Conservation (phyloP, 225 moss, liverwort and hornwort species). For the Straminergon stramineum region DNA sequence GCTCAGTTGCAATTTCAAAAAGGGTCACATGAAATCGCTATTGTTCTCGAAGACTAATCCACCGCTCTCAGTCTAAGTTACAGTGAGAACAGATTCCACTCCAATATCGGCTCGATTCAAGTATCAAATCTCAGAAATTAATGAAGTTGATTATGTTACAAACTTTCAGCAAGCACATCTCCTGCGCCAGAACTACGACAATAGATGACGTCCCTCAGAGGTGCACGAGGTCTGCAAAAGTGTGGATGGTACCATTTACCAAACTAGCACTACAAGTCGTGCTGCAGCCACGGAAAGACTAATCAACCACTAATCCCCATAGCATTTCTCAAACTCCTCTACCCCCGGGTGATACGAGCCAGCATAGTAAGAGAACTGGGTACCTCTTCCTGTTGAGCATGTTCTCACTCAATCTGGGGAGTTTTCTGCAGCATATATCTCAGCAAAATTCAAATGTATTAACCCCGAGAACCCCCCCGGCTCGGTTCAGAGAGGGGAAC, state of each 20-base stretch:
- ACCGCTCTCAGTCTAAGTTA: neutral
- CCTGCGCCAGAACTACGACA: neutral
- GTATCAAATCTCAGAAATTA: conserved; percentile 9
- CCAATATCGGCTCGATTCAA: neutral
- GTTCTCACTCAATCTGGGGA: neutral
- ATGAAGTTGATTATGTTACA: conserved; percentile 20
- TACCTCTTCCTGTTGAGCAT: neutral
- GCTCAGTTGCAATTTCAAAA: conserved; percentile 1
- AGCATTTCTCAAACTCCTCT: neutral
- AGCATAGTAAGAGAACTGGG: neutral
- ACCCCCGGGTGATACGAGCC: neutral
- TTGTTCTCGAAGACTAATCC: neutral
- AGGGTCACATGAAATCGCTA: neutral
- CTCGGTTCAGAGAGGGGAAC: neutral
- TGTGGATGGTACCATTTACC: neutral
- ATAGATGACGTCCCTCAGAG: neutral
- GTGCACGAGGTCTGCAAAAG: conserved; percentile 6
- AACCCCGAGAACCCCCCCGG: neutral
- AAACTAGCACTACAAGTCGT: conserved; percentile 9
- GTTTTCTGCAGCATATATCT: conserved; percentile 7
- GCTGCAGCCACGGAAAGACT: conserved; percentile 1
- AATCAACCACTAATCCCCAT: neutral
- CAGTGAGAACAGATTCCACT: neutral
- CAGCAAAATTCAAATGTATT: conserved; percentile 4
- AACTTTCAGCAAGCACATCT: conserved; percentile 13